These are phyloP conservation scores for Phialophora verrucosa DNA, from an alignment of 2,329 filamentous ascomycete species.

Conservation along the genomic window DNA sequence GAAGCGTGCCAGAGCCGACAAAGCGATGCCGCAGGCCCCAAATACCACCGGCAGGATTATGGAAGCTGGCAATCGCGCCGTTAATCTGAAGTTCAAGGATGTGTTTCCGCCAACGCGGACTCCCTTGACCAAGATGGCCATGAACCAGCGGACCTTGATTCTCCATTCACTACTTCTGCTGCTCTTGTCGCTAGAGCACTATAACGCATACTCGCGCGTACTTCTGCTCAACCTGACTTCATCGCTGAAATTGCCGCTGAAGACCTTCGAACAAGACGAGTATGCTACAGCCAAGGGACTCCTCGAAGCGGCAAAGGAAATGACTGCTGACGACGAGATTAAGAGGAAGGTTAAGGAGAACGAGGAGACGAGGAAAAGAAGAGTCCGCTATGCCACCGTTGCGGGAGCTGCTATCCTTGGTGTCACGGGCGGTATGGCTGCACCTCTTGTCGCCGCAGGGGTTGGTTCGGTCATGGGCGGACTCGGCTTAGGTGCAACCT, in stretches of 20 bases:
- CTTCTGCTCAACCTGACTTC: constrained; percentile 73
- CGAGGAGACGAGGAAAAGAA: constrained; percentile 71
- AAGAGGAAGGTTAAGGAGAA: constrained; percentile 73
- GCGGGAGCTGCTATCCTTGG: constrained; percentile 87
- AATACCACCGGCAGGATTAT: constrained; percentile 27
- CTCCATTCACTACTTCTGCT: constrained; percentile 75
- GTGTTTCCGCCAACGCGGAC: constrained; percentile 67
- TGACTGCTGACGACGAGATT: constrained; percentile 78
- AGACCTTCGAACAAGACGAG: constrained; percentile 72
- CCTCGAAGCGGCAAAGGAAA: constrained; percentile 74
- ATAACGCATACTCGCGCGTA: constrained; percentile 73
- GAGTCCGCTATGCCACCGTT: constrained; percentile 84
- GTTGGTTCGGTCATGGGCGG: constrained; percentile 81
- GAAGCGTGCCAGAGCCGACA: constrained; percentile 37
- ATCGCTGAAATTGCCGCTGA: constrained; percentile 71
- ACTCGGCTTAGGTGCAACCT: constrained; percentile 72
- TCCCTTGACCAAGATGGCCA: constrained; percentile 63
- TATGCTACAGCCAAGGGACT: constrained; percentile 75
- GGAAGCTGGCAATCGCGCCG: constrained; percentile 26
- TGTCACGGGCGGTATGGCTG: constrained; percentile 77
- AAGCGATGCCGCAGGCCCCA: constrained; percentile 26
- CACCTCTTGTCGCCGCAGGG: constrained; percentile 76
- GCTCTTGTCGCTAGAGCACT: constrained; percentile 76
- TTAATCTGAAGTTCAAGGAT: constrained; percentile 46
- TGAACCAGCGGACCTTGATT: constrained; percentile 69